Percentiles rank a stretch among this genome's conserved stretches.
phyloP scores from a whole-genome alignment of 768 basidiomycete species.

The Amanita thiersii region DNA sequence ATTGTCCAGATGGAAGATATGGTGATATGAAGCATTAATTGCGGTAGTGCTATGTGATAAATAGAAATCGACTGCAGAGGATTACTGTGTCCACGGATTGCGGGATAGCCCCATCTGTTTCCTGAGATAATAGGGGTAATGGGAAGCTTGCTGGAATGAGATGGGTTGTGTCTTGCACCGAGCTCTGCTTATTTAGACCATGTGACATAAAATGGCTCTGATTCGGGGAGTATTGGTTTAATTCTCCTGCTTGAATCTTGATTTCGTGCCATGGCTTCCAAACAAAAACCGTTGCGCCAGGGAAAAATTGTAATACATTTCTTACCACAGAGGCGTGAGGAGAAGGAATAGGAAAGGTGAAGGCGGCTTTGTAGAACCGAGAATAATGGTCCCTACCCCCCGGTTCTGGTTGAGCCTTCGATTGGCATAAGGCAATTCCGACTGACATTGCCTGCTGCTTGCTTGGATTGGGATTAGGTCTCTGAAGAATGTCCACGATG shows the following conservation, averaged over 20 bases:
- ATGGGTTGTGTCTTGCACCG: background rate
- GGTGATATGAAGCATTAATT: too few relatives aligned
- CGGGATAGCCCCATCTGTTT: background rate
- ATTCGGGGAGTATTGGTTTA: background rate
- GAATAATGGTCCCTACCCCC: background rate
- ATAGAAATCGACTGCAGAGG: background rate
- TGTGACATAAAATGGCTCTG: background rate
- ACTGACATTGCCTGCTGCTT: background rate
- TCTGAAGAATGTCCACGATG: slow-evolving; percentile 1
- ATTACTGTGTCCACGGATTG: slow-evolving; percentile 1
- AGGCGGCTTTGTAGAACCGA: slow-evolving; percentile 1
- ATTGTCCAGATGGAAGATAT: too few relatives aligned
- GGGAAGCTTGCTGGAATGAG: slow-evolving; percentile 6
- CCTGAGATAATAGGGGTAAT: slow-evolving; percentile 2
- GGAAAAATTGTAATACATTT: background rate
- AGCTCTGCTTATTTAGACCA: background rate
- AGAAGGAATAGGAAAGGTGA: background rate
- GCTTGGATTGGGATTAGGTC: background rate
- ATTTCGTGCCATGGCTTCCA: slow-evolving; percentile 8
- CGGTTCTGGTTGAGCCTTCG: background rate
- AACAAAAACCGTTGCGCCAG: background rate
- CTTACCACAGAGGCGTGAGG: background rate
- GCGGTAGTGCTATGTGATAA: too few relatives aligned
- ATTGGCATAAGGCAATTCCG: slow-evolving; percentile 7
- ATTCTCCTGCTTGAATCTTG: background rate